Percentiles rank a stretch among this genome's conserved stretches.
These are phyloP conservation scores for Ustilago trichophora DNA, from an alignment of 1,284 basidiomycete genomes.

Conservation along the genomic window DNA sequence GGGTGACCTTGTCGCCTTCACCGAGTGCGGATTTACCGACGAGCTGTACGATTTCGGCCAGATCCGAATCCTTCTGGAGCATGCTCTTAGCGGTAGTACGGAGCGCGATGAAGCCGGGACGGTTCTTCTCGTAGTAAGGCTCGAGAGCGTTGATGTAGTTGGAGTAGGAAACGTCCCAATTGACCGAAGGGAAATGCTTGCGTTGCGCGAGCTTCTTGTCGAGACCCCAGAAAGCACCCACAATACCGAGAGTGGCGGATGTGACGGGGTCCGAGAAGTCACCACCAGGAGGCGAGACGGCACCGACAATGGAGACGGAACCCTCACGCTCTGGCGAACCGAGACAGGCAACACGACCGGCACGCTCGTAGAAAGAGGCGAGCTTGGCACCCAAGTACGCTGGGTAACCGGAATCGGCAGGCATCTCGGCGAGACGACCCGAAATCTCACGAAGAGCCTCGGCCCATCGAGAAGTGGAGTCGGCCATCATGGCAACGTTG, in stretches of 20 bases:
- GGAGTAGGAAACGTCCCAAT: slow-evolving; percentile 98
- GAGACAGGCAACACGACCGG: slow-evolving; percentile 93
- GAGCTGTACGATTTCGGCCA: slow-evolving; percentile 98
- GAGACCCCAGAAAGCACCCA: slow-evolving; percentile 83
- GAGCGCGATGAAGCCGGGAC: slow-evolving; percentile 91
- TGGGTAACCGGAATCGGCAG: slow-evolving; percentile 94
- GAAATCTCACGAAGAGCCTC: slow-evolving; percentile 99
- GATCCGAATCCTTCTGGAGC: slow-evolving; percentile 96
- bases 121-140: slow-evolving; percentile 84
- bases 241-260: slow-evolving; percentile 94
- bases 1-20: slow-evolving; percentile 97
- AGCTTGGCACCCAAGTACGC: slow-evolving; percentile 96
- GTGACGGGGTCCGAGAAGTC: slow-evolving; percentile 99
- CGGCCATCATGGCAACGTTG: slow-evolving; percentile 99
- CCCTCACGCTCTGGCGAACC: slow-evolving; percentile 89
- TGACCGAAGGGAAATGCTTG: slow-evolving; percentile 98
- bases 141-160: slow-evolving; percentile 97
- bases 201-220: slow-evolving; percentile 96
- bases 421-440: slow-evolving; percentile 99
- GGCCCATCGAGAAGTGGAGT: slow-evolving; percentile 99
- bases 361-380: slow-evolving; percentile 97
- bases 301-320: slow-evolving; percentile 97
- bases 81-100: slow-evolving; percentile 94
- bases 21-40: slow-evolving; percentile 98
- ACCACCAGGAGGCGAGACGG: slow-evolving; percentile 97